phyloP scores from a whole-genome alignment of 805 yeast genomes.

The Lipomyces lipofer region DNA sequence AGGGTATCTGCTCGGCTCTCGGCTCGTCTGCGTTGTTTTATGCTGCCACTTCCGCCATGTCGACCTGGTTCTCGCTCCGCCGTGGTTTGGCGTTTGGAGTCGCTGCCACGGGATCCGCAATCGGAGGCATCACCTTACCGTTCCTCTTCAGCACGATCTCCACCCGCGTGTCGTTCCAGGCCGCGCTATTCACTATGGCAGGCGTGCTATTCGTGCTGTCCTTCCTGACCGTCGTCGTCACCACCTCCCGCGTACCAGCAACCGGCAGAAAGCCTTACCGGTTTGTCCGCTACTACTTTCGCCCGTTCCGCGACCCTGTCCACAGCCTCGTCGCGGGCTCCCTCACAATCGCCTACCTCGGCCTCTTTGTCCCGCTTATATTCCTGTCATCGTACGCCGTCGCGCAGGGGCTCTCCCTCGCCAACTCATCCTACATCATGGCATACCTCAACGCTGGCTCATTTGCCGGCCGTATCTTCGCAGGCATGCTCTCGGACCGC shows the following conservation, averaged over 20 bases:
- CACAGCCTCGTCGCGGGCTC: slow-evolving; percentile 34
- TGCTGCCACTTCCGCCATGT: slow-evolving; percentile 47
- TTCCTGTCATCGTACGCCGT: slow-evolving; percentile 38
- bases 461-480: slow-evolving; percentile 51
- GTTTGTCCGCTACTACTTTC: slow-evolving; percentile 22
- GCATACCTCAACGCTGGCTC: slow-evolving; percentile 43
- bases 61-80: slow-evolving; percentile 48
- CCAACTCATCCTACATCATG: slow-evolving; percentile 36
- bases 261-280: slow-evolving; percentile 18
- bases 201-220: slow-evolving; percentile 43
- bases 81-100: slow-evolving; percentile 51
- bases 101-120: slow-evolving; percentile 53
- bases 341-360: slow-evolving; percentile 36
- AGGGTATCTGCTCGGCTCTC: slow-evolving; percentile 52
- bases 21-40: slow-evolving; percentile 48
- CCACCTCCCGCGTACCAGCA: slow-evolving; percentile 34
- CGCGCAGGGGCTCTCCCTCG: slow-evolving; percentile 27
- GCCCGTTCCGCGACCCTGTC: slow-evolving; percentile 35
- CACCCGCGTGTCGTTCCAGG: slow-evolving; percentile 46
- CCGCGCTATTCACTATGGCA: slow-evolving; percentile 55
- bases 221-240: slow-evolving; percentile 29
- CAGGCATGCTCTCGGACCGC: slow-evolving; percentile 50
- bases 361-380: slow-evolving; percentile 39
- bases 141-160: slow-evolving; percentile 38
- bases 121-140: slow-evolving; percentile 55